Evolutionary conservation across 2,329 filamentous ascomycete species (phyloP).

Genomic region (Penicillium sp.): DNA sequence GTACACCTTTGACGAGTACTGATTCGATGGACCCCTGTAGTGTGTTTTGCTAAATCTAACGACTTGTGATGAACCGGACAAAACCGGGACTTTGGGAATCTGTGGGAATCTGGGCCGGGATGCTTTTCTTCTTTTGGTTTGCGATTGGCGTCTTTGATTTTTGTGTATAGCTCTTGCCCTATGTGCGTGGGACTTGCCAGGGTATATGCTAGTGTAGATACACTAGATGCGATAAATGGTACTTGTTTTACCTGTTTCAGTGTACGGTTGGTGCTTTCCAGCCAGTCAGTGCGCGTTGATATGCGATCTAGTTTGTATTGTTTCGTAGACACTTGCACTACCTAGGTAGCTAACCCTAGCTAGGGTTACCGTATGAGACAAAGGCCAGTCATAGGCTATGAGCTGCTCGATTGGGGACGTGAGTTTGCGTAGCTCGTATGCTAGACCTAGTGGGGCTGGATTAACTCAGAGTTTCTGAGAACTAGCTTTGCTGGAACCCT

Average conservation of each 20-base stretch:
- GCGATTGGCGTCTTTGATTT: slow-evolving; percentile 16
- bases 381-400: neutral
- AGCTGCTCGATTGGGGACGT: neutral
- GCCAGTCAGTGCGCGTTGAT: neutral
- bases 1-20: slow-evolving; percentile 38
- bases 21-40: slow-evolving; percentile 2
- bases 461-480: neutral
- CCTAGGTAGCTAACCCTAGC: neutral
- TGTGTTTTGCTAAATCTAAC: slow-evolving; percentile 18
- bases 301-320: neutral
- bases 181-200: slow-evolving; percentile 1
- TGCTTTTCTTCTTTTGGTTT: slow-evolving; percentile 12
- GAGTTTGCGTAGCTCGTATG: neutral
- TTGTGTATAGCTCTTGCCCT: slow-evolving; percentile 16
- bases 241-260: slow-evolving; percentile 11
- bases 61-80: slow-evolving; percentile 18
- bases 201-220: neutral
- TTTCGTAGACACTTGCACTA: neutral
- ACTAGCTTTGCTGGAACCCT: neutral
- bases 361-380: neutral
- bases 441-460: neutral
- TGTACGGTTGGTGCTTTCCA: neutral
- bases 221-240: slow-evolving; percentile 6
- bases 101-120: slow-evolving; percentile 12
- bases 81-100: slow-evolving; percentile 15